These are phyloP conservation scores for Posidonia australis DNA, from an alignment of 106 monocot genomes.

Conservation along the genomic window DNA sequence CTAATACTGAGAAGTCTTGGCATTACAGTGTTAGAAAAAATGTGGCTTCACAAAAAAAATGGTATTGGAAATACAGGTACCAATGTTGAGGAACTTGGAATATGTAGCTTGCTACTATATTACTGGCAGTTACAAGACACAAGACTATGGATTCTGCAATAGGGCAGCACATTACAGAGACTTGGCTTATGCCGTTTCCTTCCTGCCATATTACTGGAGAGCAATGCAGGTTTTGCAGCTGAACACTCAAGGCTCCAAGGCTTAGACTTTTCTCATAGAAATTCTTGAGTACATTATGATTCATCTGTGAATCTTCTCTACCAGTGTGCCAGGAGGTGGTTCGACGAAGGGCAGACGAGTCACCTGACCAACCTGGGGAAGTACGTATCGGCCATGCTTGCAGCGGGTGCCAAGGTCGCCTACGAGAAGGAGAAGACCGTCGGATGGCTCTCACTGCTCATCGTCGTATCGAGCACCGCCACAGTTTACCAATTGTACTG, in stretches of 20 bases:
- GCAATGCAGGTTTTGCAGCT: conserved; percentile 73
- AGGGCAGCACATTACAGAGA: conserved; percentile 54
- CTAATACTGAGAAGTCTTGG: no score
- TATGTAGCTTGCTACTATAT: conserved; percentile 92
- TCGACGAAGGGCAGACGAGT: conserved; percentile 61
- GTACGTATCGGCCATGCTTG: conserved; percentile 78
- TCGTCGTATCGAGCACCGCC: conserved; percentile 62
- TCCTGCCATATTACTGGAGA: conserved; percentile 98
- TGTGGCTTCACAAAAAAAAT: no score
- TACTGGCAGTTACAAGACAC: conserved; percentile 87
- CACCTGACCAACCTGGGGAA: conserved; percentile 70
- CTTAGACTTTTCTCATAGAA: no score
- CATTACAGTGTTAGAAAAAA: no score
- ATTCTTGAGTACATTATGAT: no score
- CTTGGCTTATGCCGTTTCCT: conserved; percentile 87
- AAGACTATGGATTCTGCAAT: conserved; percentile 81
- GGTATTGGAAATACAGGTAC: conserved; percentile 41
- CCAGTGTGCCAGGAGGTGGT: conserved; percentile 79
- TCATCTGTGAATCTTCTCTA: not conserved
- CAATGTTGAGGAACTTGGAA: conserved; percentile 82
- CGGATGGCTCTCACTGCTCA: conserved; percentile 51
- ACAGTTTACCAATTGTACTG: conserved; percentile 93
- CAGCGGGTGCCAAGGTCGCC: conserved; percentile 71
- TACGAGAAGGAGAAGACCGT: conserved; percentile 81
- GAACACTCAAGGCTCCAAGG: no score